Base-by-base conservation (phyloP, 2,329 filamentous ascomycete genomes). In the Colletotrichum tamarilloi region DNA sequence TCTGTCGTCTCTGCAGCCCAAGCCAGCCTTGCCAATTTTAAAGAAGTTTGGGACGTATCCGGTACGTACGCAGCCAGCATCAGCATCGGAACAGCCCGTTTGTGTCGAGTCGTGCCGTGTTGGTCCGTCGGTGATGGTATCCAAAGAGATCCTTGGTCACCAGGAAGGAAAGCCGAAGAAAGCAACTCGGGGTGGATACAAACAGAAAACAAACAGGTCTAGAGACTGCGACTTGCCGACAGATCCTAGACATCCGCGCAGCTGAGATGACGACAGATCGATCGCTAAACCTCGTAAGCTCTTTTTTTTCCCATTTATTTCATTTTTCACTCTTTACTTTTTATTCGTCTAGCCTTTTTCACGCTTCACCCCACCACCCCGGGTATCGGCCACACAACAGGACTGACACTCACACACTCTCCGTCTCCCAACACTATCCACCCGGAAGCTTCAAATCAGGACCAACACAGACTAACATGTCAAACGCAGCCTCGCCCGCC, bases 211-310 rank as follows among this genome's bases (percentile, higher is more conserved):
- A 38, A 38, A 24, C 5, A 30, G 38, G 30, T 19, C 35, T 42
- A 19, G 38, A 42, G 38, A 4, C 38, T 57, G 52, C 32, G 30
- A 38, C 49, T 57, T 42, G 26, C 52, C 14, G 35, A 53, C 12
- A 35, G 35, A 63, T 26, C 24, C 49, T 69, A 32, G 60, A 66
- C 22, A 19, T 42, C 11, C 8, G 16, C 56, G 56, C 6, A 35
- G 16, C 7, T 14, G 70, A 65, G 55, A 73, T 73, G 70, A 73
- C 70, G 70, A 53, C 68, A 66, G 35, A 56, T 38, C 32, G 53
- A 42, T 53, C 22, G 19, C 26, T 30, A 55, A 32, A 52, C 42
- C 9, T 60, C 55, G 69, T 72, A 53, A 72, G 69, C 65, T 35
- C 63, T 59, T n/a, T 49, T 42, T 42, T 9, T 26, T 26, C 0